Evolutionary conservation across 2,329 filamentous ascomycete genomes (phyloP).

Genomic region (Dothidotthia symphoricarpi): DNA sequence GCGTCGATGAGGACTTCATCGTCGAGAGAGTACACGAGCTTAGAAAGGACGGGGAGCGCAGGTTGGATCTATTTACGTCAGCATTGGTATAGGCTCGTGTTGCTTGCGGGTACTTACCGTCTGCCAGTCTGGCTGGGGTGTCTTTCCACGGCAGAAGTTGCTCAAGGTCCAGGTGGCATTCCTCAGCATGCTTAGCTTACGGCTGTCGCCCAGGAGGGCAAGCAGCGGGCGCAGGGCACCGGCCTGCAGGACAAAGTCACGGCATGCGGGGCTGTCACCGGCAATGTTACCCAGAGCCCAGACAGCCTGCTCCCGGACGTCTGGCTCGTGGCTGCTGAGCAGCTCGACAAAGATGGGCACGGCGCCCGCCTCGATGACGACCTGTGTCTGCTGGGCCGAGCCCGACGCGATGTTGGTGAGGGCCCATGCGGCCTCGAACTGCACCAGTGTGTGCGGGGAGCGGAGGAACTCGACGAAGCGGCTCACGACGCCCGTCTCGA

Average conservation of each 20-base stretch:
- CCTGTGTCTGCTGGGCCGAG: slow-evolving; percentile 94
- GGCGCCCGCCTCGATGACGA: slow-evolving; percentile 96
- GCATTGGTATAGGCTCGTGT: background rate
- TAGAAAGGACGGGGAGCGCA: slow-evolving; percentile 89
- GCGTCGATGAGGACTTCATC: slow-evolving; percentile 98
- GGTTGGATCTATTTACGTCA: slow-evolving; percentile 71
- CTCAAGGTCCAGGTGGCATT: slow-evolving; percentile 99
- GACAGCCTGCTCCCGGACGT: slow-evolving; percentile 96
- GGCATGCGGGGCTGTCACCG: slow-evolving; percentile 94
- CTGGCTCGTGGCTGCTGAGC: slow-evolving; percentile 89
- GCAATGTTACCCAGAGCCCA: slow-evolving; percentile 99
- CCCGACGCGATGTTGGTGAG: slow-evolving; percentile 99
- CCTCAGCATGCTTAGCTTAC: slow-evolving; percentile 97
- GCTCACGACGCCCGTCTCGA: slow-evolving; percentile 96
- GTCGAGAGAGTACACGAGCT: slow-evolving; percentile 97
- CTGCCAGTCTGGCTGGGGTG: slow-evolving; percentile 95
- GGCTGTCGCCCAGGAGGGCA: slow-evolving; percentile 87
- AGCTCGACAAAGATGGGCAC: slow-evolving; percentile 99
- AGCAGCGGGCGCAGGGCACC: slow-evolving; percentile 90
- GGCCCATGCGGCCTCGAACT: slow-evolving; percentile 99
- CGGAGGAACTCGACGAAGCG: slow-evolving; percentile 98
- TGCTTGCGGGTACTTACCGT: slow-evolving; percentile 62
- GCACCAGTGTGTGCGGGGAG: slow-evolving; percentile 94
- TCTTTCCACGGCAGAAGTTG: slow-evolving; percentile 99
- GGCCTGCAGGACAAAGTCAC: slow-evolving; percentile 90